Conservation (phyloP, 805 yeast genomes). For the Torulaspora indica region DNA sequence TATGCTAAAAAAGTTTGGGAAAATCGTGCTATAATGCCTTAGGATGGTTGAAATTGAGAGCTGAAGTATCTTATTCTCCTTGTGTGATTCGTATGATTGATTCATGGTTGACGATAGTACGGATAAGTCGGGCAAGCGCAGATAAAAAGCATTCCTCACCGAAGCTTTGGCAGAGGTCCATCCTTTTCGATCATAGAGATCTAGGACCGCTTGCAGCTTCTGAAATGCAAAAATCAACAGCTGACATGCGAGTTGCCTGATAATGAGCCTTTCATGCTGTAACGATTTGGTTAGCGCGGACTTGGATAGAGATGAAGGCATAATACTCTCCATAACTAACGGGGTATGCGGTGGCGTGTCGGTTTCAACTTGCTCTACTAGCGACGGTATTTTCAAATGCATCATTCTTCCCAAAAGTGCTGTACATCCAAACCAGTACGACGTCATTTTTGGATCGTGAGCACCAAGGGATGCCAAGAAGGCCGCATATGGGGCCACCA, state of each 20-base stretch:
- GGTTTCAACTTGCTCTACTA: conserved; percentile 29
- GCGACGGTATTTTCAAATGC: conserved; percentile 50
- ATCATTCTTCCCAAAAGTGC: conserved; percentile 56
- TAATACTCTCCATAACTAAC: conserved; percentile 49
- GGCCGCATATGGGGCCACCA: conserved; percentile 65
- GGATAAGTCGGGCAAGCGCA: conserved; percentile 47
- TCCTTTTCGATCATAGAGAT: conserved; percentile 37
- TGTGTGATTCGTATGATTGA: conserved; percentile 37
- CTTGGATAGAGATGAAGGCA: conserved; percentile 63
- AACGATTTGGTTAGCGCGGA: conserved; percentile 55
- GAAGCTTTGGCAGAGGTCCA: conserved; percentile 40
- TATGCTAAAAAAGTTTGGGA: conserved; percentile 36
- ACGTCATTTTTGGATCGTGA: conserved; percentile 72
- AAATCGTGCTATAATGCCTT: conserved; percentile 38
- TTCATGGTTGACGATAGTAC: conserved; percentile 41
- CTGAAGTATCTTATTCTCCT: conserved; percentile 43
- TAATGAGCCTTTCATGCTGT: conserved; percentile 44
- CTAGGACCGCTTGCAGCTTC: conserved; percentile 45
- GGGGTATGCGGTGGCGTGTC: conserved; percentile 35
- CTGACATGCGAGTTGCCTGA: conserved; percentile 62
- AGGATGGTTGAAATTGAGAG: conserved; percentile 46
- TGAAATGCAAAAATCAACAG: conserved; percentile 49
- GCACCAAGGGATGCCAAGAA: conserved; percentile 59
- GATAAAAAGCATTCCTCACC: conserved; percentile 35
- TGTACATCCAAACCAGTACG: conserved; percentile 79